phyloP scores from a whole-genome alignment of 2,329 filamentous ascomycete species.

The Stenocarpella maydis region DNA sequence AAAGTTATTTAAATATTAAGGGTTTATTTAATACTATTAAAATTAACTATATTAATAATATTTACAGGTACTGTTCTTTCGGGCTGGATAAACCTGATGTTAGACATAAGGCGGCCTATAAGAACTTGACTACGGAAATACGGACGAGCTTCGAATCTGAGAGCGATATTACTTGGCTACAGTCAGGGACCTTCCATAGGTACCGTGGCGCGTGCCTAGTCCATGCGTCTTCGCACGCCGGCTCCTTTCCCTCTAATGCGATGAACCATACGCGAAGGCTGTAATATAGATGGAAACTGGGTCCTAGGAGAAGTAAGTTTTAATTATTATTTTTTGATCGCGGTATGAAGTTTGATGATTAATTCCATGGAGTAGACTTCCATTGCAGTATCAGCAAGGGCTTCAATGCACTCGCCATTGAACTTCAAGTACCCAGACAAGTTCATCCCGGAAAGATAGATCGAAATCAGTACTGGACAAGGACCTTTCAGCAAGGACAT shows the following conservation, averaged over 20 bases:
- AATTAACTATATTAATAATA: no score
- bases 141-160: background rate
- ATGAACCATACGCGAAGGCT: background rate
- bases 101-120: background rate
- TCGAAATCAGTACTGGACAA: background rate
- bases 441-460: constrained; percentile 18
- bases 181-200: background rate
- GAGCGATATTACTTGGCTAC: background rate
- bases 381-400: background rate
- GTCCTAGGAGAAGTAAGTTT: background rate
- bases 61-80: background rate
- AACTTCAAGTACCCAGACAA: constrained; percentile 15
- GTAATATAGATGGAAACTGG: background rate
- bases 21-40: no score
- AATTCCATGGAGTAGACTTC: background rate
- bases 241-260: background rate
- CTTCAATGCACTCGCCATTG: background rate
- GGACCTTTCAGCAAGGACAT: background rate
- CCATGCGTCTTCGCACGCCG: constrained; percentile 2
- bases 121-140: background rate
- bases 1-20: no score
- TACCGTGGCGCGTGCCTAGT: background rate
- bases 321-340: background rate
- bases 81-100: background rate
- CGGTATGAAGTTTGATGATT: background rate